Evolutionary conservation across 129 eudicot genomes (phyloP), one percentile per base, ranked within the genome.

Genomic region (Lactuca saligna): DNA sequence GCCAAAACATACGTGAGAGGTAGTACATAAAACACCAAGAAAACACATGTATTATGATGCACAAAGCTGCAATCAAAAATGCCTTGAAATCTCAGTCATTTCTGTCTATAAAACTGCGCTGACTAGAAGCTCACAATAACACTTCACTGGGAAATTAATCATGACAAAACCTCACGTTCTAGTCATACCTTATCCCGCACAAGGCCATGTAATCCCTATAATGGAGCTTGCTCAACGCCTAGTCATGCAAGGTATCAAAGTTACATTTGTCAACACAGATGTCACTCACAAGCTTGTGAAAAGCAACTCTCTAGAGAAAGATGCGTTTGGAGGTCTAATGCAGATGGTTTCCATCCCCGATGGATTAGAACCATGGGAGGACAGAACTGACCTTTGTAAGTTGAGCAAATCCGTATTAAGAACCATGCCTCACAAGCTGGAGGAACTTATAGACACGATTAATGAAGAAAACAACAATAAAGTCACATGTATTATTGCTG

Each of bases 151-250:
- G 2, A 49, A 49, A 37, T n/a, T n/a, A n/a, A n/a, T 41, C 63
- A 75, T 75, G 80, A 49, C 57, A 34, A 75, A 25, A 35, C 55
- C 79, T 49, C 79, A 86, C 56, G 75, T 82, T 39, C 29, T 86
- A 35, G 75, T 75, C 14, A 63, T 82, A 58, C 88, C 91, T 6
- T 83, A 71, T 70, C 95, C 95, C 4, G 88, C 86, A 55, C 95
- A 88, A 78, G 95, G 95, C 55, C 91, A 88, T 75, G 91, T 88
- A 13, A 82, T 88, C 42, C 95, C 95, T 12, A 4, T 66, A 10
- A 63, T 88, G 82, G 91, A 88, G 69, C 66, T 88, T 31, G 63
- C 80, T 12, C 84, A 58, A 31, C 25, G 70, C 0, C 54, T 88
- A 57, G 81, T 75, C 49, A 16, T 60, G n/a, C 64, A 80, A 20